Percentiles rank a stretch among this genome's conserved stretches.
Conservation (phyloP, 2,329 filamentous ascomycete genomes). For the Stachybotrys chartarum region DNA sequence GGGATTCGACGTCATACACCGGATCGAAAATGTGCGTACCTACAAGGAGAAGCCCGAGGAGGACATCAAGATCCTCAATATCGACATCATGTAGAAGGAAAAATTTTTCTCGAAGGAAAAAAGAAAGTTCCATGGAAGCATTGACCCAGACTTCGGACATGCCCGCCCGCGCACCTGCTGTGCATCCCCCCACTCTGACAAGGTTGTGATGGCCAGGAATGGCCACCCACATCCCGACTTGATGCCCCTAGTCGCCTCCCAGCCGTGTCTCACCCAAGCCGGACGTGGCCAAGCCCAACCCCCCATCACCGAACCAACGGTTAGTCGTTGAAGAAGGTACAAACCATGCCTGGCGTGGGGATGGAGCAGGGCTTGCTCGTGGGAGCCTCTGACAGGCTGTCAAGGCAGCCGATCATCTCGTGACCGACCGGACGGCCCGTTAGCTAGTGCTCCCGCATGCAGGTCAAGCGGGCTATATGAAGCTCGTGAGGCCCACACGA, state of each 20-base stretch:
- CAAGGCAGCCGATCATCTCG: neutral
- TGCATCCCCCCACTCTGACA: neutral
- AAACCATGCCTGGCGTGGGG: neutral
- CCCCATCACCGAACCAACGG: neutral
- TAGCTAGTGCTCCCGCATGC: neutral
- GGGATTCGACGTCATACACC: slow-evolving; percentile 89
- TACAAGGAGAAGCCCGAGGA: slow-evolving; percentile 91
- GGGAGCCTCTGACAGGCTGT: neutral
- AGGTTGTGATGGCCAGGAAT: neutral
- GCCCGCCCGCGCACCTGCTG: neutral
- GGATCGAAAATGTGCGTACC: slow-evolving; percentile 85
- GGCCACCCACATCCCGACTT: neutral
- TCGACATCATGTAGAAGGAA: slow-evolving; percentile 47
- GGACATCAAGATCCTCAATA: slow-evolving; percentile 95
- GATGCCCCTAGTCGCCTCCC: neutral
- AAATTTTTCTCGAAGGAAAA: slow-evolving; percentile 2
- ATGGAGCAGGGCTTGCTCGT: neutral
- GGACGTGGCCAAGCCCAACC: neutral
- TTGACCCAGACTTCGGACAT: neutral
- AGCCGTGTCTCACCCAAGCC: neutral
- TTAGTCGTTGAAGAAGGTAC: neutral
- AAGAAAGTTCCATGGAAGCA: neutral
- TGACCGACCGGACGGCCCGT: neutral
- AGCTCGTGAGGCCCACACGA: neutral
- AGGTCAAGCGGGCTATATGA: neutral